Base-by-base conservation (phyloP, 164 flowering plant species). In the Vitis cinerea region DNA sequence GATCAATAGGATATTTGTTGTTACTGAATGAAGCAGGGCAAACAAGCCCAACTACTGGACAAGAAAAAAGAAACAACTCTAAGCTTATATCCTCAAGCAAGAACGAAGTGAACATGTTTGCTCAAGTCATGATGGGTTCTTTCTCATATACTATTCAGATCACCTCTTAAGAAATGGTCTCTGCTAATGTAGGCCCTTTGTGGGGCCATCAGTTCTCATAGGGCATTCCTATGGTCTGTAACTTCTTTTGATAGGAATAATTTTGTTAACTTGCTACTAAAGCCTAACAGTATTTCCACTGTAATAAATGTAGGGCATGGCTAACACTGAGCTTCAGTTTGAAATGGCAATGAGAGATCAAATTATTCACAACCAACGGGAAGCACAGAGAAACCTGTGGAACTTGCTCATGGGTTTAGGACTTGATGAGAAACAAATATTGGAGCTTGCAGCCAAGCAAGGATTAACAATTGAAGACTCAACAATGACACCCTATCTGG, bases 281-380 rank as follows among this genome's bases (percentile, higher is more conserved):
- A 72, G 15, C 15, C 74, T 74, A 9, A 65, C 16, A 50, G 37
- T 53, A 61, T 3, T 17, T 58, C 16, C 50, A 52, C 67, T 70
- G 31, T 55, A 62, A 54, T 71, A 12, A 57, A 60, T 79, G 72
- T 65, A 93, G 98, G 94, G 91, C 63, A 93, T 93, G 92, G 79
- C 91, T n/a, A 93, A 93, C 75, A 84, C 89, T 6, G 98, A 93
- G 78, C 98, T 93, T 74, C 98, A 89, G 83, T 84, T 90, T 72
- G 96, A 93, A 85, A 86, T 93, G 78, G 98, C 98, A 59, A 87
- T 89, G 81, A 84, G 98, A 53, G 98, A 93, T 82, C 94, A 93
- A 80, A 79, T 90, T 64, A 93, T 93, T 70, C 75, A 89, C 83
- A 86, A 81, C 72, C 96, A 93, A 73, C 65, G 87, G 71, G 96